phyloP scores from a whole-genome alignment of 2,329 filamentous ascomycete genomes.

The Curvularia sp. region DNA sequence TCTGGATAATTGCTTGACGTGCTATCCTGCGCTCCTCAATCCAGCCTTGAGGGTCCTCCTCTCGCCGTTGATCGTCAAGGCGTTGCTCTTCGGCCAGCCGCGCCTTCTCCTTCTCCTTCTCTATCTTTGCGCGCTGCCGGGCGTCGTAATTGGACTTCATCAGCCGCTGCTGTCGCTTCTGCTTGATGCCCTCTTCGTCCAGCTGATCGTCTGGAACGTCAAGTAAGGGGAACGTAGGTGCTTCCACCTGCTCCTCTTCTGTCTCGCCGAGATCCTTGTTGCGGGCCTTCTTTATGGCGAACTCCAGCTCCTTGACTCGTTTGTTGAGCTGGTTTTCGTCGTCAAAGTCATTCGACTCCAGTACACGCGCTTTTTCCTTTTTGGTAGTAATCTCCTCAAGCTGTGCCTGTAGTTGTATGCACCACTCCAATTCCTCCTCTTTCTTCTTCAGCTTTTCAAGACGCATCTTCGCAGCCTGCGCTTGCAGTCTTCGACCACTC shows the following conservation, averaged over 20 bases:
- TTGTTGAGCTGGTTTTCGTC: constrained; percentile 87
- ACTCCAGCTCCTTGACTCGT: constrained; percentile 86
- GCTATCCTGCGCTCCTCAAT: constrained; percentile 80
- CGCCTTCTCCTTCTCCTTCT: constrained; percentile 92
- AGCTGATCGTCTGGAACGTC: constrained; percentile 91
- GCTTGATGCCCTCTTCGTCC: constrained; percentile 87
- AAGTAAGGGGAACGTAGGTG: constrained; percentile 84
- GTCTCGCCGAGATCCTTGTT: constrained; percentile 91
- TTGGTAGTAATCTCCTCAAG: constrained; percentile 82
- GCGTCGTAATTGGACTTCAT: constrained; percentile 96
- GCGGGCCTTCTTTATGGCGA: constrained; percentile 84
- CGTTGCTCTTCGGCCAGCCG: constrained; percentile 83
- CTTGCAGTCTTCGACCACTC: constrained; percentile 86
- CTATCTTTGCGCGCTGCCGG: constrained; percentile 88
- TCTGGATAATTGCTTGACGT: constrained; percentile 73
- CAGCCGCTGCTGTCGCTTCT: constrained; percentile 89
- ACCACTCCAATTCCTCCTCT: constrained; percentile 94
- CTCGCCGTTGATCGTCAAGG: constrained; percentile 80
- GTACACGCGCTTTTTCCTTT: constrained; percentile 76
- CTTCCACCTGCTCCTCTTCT: constrained; percentile 77
- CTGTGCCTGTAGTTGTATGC: constrained; percentile 78
- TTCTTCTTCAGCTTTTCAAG: constrained; percentile 94
- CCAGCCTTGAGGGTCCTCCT: constrained; percentile 86
- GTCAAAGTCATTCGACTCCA: constrained; percentile 91
- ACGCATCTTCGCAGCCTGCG: constrained; percentile 97